Evolutionary conservation across 2,329 filamentous ascomycete genomes (phyloP), one percentile per base, ranked within the genome.

Genomic region (Mycogone perniciosa): DNA sequence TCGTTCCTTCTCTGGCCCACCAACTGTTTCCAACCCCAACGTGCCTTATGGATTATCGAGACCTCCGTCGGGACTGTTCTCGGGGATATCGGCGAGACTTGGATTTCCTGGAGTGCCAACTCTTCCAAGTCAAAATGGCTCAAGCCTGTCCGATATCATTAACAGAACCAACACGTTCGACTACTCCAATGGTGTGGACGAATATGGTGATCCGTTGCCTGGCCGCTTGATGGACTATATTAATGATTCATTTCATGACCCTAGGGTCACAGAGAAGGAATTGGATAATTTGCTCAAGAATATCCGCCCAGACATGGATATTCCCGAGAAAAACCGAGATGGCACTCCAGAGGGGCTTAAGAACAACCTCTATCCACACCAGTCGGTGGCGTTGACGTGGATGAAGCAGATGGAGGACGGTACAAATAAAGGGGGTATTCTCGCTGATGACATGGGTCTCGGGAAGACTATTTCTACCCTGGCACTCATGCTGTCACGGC

Each of bases 361-460:
- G 52, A 82, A 81, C 51, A 72, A 77, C 0, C 73, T 96, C 7
- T 89, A 93, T 70, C 81, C 85, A 42, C 90, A 96, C 60, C 91
- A 96, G 63, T 84, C 88, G 59, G 72, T 92, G 67, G 89, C 89
- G 6, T 72, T 96, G 31, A 81, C 84, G 9, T 96, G 90, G 91
- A 82, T 96, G 78, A 76, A 85, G 43, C 76, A 83, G n/a, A 89
- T 88, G 65, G 90, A 96, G 64, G 79, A 76, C 13, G 82, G 87
- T 7, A 76, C 84, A 48, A 89, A 86, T 60, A 89, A 86, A 60
- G 90, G 91, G n/a, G 91, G 90, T 37, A 91, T 96, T 50, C 75
- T 96, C 11, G 89, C 89, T 2, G 91, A 96, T 64, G 90, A 96
- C 61, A 96, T 96, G 91, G 90, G 90, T 3, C 69, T 96, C 7